phyloP scores from a whole-genome alignment of 129 eudicot genomes.

The Pittosporum tobira region DNA sequence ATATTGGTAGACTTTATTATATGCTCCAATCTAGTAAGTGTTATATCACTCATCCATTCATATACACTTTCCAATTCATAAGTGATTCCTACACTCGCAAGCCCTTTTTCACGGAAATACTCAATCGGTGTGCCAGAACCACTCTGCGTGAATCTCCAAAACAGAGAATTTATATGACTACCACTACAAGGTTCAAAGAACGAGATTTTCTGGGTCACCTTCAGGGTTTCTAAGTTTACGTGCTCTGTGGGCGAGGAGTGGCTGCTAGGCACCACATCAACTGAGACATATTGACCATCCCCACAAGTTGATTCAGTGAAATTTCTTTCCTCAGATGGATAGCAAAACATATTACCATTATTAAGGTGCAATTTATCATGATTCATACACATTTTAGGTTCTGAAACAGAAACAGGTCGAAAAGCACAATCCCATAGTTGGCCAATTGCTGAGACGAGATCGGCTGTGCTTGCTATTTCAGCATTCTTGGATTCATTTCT shows the following conservation, averaged over 20 bases:
- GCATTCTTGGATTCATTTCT: slow-evolving; percentile 29
- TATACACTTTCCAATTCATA: slow-evolving; percentile 26
- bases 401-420: slow-evolving; percentile 41
- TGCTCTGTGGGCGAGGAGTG: slow-evolving; percentile 22
- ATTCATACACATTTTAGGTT: slow-evolving; percentile 28
- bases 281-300: slow-evolving; percentile 26
- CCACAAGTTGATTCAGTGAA: slow-evolving; percentile 24
- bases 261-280: slow-evolving; percentile 16
- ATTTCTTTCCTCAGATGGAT: slow-evolving; percentile 31
- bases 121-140: slow-evolving; percentile 10
- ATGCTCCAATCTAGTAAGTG: slow-evolving; percentile 10
- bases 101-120: slow-evolving; percentile 17
- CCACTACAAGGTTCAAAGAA: slow-evolving; percentile 20
- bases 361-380: slow-evolving; percentile 21
- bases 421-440: slow-evolving; percentile 60
- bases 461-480: slow-evolving; percentile 44
- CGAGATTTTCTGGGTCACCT: slow-evolving; percentile 24
- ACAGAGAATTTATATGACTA: slow-evolving; percentile 13
- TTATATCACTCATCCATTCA: slow-evolving; percentile 40
- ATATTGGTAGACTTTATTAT: slow-evolving; percentile 5
- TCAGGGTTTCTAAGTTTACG: slow-evolving; percentile 20
- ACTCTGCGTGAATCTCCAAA: slow-evolving; percentile 19
- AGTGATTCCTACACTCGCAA: slow-evolving; percentile 16
- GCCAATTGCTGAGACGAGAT: slow-evolving; percentile 59
- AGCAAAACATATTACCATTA: slow-evolving; percentile 22